Percentiles rank a stretch among this genome's conserved stretches.
Evolutionary conservation across 1,284 basidiomycete genomes (phyloP).

Genomic region (Sporisorium reilianum): DNA sequence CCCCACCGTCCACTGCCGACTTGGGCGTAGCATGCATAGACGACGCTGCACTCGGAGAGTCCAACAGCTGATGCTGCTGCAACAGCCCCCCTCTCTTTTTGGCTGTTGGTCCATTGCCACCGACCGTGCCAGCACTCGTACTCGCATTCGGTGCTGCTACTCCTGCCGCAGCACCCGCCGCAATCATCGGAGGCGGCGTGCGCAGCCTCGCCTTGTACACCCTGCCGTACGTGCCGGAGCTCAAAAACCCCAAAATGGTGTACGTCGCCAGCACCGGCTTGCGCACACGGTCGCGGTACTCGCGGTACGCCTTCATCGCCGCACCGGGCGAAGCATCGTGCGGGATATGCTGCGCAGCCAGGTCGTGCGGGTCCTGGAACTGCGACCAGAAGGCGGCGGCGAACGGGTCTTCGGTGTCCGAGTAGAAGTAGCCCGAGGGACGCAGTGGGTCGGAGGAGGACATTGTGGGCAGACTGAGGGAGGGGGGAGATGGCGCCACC

Average conservation of each 20-base stretch:
- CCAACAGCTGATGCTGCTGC: slow-evolving; percentile 29
- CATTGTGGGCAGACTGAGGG: neutral
- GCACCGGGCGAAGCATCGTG: slow-evolving; percentile 36
- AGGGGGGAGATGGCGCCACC: neutral
- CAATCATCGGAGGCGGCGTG: slow-evolving; percentile 4
- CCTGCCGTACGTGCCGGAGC: slow-evolving; percentile 95
- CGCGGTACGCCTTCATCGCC: slow-evolving; percentile 64
- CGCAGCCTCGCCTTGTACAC: slow-evolving; percentile 90
- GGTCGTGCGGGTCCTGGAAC: slow-evolving; percentile 37
- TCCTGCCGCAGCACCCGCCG: neutral
- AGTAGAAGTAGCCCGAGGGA: slow-evolving; percentile 34
- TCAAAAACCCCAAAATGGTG: slow-evolving; percentile 94
- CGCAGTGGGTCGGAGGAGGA: slow-evolving; percentile 8
- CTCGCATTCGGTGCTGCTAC: neutral
- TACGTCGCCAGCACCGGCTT: slow-evolving; percentile 72
- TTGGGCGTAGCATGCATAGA: slow-evolving; percentile 36
- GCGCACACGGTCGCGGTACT: slow-evolving; percentile 54
- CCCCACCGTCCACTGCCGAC: slow-evolving; percentile 15
- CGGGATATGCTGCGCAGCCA: slow-evolving; percentile 41
- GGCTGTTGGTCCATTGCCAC: neutral
- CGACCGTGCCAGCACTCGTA: neutral
- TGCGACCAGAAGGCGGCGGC: slow-evolving; percentile 48
- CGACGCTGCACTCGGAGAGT: slow-evolving; percentile 26
- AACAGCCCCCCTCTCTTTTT: slow-evolving; percentile 30
- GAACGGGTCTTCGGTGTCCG: slow-evolving; percentile 29